A percentile compares a stretch with the other conserved stretches of the same genome.
Evolutionary conservation across 2,329 filamentous ascomycete genomes (phyloP).

Genomic region (Catunica adiposa): DNA sequence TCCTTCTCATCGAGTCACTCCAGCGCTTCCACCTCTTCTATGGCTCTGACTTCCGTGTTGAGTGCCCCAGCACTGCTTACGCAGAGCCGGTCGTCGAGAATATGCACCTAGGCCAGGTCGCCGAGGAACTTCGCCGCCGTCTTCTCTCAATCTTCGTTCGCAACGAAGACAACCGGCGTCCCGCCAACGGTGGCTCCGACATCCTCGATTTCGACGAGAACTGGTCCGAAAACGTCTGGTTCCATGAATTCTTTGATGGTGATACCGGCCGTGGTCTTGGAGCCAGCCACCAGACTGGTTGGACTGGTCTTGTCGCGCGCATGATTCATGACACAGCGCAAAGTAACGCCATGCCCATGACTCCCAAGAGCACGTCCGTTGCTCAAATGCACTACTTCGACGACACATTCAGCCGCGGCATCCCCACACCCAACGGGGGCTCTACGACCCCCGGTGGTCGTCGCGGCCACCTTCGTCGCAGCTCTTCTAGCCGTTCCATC

Average conservation of each 20-base stretch:
- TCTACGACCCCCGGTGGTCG: neutral
- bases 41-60: constrained; percentile 70
- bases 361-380: constrained; percentile 68
- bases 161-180: constrained; percentile 69
- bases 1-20: constrained; percentile 83
- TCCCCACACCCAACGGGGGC: constrained; percentile 16
- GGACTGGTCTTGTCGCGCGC: constrained; percentile 89
- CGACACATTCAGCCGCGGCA: constrained; percentile 51
- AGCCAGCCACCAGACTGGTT: constrained; percentile 87
- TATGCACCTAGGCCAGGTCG: constrained; percentile 90
- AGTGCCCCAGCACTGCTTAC: constrained; percentile 45
- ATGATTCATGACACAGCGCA: constrained; percentile 97
- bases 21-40: constrained; percentile 95
- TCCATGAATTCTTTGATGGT: constrained; percentile 94
- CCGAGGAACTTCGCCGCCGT: constrained; percentile 87
- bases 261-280: constrained; percentile 79
- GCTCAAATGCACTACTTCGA: constrained; percentile 92
- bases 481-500: constrained; percentile 70
- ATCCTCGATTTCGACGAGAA: constrained; percentile 78
- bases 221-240: constrained; percentile 90
- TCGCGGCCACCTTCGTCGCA: constrained; percentile 42
- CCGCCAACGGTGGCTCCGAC: constrained; percentile 73
- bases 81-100: constrained; percentile 24
- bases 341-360: constrained; percentile 76
- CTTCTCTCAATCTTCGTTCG: constrained; percentile 81